A percentile compares a stretch with the other conserved stretches of the same genome.
phyloP scores from a whole-genome alignment of 805 yeast genomes.

The Candida parachauliodes region DNA sequence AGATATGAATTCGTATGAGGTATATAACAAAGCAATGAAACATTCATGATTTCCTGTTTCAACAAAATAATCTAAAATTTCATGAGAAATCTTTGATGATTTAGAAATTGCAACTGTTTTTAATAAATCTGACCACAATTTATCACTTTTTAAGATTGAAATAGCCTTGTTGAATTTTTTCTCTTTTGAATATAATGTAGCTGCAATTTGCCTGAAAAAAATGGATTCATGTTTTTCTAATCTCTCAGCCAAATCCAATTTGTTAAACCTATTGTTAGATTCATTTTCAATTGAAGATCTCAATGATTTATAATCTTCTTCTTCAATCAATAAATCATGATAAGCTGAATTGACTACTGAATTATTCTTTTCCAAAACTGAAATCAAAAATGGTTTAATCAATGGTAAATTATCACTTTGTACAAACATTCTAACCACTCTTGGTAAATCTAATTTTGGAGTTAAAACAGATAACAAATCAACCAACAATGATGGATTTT shows the following conservation, averaged over 20 bases:
- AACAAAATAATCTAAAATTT: slow-evolving; percentile 83
- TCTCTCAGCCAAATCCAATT: slow-evolving; percentile 86
- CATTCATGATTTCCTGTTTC: slow-evolving; percentile 97
- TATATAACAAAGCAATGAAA: slow-evolving; percentile 82
- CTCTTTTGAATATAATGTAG: slow-evolving; percentile 87
- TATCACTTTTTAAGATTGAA: slow-evolving; percentile 83
- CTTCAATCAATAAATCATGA: slow-evolving; percentile 93
- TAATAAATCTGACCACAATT: slow-evolving; percentile 91
- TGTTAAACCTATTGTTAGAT: slow-evolving; percentile 85
- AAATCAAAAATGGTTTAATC: slow-evolving; percentile 90
- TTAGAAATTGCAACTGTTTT: slow-evolving; percentile 85
- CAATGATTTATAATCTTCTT: slow-evolving; percentile 90
- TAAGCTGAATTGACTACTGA: slow-evolving; percentile 91
- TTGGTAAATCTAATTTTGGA: slow-evolving; percentile 88
- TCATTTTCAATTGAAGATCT: slow-evolving; percentile 74
- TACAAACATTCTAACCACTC: slow-evolving; percentile 91
- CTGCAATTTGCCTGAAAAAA: slow-evolving; percentile 95
- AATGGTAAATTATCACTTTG: slow-evolving; percentile 94
- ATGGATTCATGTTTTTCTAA: slow-evolving; percentile 87
- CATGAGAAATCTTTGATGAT: slow-evolving; percentile 80
- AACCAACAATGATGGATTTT: slow-evolving; percentile 85
- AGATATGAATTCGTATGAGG: slow-evolving; percentile 75
- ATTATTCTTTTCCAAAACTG: slow-evolving; percentile 86
- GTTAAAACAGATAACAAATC: slow-evolving; percentile 81
- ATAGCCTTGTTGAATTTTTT: slow-evolving; percentile 91